Conservation (phyloP, 352 stramenopile genomes). For the Saprolegnia parasitica region DNA sequence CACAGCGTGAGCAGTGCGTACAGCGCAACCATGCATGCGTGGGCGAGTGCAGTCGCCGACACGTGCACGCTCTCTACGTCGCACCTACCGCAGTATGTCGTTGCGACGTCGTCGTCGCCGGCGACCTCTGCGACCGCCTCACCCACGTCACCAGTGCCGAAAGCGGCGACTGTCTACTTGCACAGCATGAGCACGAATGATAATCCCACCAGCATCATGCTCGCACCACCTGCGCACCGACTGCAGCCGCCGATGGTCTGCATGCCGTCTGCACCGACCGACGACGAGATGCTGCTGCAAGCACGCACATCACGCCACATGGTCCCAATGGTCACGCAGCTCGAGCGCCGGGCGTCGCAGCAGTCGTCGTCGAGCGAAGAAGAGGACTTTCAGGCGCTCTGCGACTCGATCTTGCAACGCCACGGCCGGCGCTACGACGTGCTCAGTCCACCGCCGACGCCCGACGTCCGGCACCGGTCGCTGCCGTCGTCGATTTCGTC, state of each 20-base stretch:
- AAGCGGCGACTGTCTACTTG: not conserved
- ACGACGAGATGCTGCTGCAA: not conserved
- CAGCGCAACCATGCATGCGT: not conserved
- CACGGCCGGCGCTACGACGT: not conserved
- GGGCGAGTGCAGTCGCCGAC: not conserved
- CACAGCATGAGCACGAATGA: not conserved
- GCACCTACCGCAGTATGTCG: not conserved
- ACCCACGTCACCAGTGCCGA: not conserved
- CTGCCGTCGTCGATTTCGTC: slow-evolving; percentile 4
- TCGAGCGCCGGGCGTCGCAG: not conserved
- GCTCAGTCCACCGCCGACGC: not conserved
- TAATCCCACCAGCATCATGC: not conserved
- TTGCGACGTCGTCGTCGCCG: not conserved
- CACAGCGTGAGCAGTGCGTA: not conserved
- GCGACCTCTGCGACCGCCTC: not conserved
- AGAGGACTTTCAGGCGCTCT: slow-evolving; percentile 25
- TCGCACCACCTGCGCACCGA: not conserved
- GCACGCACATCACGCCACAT: not conserved
- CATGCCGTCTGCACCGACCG: not conserved
- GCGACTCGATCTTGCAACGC: slow-evolving; percentile 18
- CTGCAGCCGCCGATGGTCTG: not conserved
- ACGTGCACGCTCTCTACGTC: not conserved
- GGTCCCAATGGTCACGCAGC: not conserved
- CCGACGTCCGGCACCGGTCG: not conserved
- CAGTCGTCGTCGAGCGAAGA: slow-evolving; percentile 23